Base-by-base conservation (phyloP, 2,329 filamentous ascomycete genomes). In the Aphanocladium album region DNA sequence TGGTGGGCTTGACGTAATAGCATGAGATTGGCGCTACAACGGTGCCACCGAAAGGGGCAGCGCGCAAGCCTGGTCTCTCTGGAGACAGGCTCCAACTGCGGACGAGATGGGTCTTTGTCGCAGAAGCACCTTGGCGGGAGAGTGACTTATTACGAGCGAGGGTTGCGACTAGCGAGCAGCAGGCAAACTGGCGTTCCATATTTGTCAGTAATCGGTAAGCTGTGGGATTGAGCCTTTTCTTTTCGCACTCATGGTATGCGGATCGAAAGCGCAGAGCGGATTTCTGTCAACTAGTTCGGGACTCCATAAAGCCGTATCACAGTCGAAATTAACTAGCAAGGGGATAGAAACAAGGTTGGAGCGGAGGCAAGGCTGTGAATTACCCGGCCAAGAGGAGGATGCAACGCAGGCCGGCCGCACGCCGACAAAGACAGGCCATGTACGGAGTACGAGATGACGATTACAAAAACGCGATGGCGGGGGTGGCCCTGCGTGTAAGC, bases 1-100 rank as follows among this genome's bases (percentile, higher is more conserved):
- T 39, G 19, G 53, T 14, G 23, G 33, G 23, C 52, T 57, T 57
- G 54, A 57, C 54, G 54, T 57, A 57, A 57, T 57, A 37, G 25
- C 17, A 45, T 25, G n/a, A 14, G 19, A 57, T 49, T 49, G 30
- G 43, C 54, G 21, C 54, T 49, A 21, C 19, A 57, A 57, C 43
- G 8, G 43, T 37, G 9, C 53, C 27, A 17, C 53, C n/a, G 12
- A 37, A 37, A 55, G 16, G 11, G 19, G 53, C 16, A 47, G 43
- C 12, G 37, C 33, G 5, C 43, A 16, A 19, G 54, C 17, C 6
- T 12, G 21, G 11, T 19, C 4, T 9, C 25, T 43, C 12, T 35
- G 21, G 12, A 46, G 53, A 6, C 14, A 25, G 41, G 4, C 11
- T 5, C n/a, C 21, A 56, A 46, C n/a, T n/a, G n/a, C n/a, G 53